Percentiles rank a stretch among this genome's conserved stretches.
These are phyloP conservation scores for Pichia nanzhaoensis DNA, from an alignment of 805 yeast genomes.

Conservation along the genomic window DNA sequence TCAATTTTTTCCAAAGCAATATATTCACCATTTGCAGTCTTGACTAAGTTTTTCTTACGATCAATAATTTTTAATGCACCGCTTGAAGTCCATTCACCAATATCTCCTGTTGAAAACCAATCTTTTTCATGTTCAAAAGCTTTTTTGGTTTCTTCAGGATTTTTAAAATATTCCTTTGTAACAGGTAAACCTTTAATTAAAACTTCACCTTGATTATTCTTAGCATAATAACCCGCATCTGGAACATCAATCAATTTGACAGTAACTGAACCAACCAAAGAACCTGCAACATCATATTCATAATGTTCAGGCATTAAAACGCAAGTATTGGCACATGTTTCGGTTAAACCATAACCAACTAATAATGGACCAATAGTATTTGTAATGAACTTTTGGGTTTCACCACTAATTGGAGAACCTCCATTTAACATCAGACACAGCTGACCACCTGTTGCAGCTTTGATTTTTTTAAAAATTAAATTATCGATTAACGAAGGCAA, in stretches of 20 bases:
- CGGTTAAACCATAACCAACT: slow-evolving; percentile 94
- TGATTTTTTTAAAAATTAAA: slow-evolving; percentile 77
- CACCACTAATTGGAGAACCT: slow-evolving; percentile 81
- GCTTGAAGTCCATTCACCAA: slow-evolving; percentile 81
- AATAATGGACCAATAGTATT: slow-evolving; percentile 78
- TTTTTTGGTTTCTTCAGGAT: slow-evolving; percentile 69
- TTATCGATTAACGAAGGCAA: slow-evolving; percentile 64
- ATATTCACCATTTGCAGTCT: slow-evolving; percentile 95
- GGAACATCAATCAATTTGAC: slow-evolving; percentile 85
- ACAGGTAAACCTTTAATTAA: slow-evolving; percentile 72
- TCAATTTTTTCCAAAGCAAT: slow-evolving; percentile 95
- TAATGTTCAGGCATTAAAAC: slow-evolving; percentile 58
- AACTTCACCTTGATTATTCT: slow-evolving; percentile 90
- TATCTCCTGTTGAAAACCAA: slow-evolving; percentile 97
- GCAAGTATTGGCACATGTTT: slow-evolving; percentile 85
- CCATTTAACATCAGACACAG: slow-evolving; percentile 74
- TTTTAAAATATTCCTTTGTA: slow-evolving; percentile 71
- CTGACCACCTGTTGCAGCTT: slow-evolving; percentile 92
- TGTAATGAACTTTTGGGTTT: slow-evolving; percentile 76
- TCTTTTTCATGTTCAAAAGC: slow-evolving; percentile 74
- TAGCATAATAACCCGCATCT: slow-evolving; percentile 87
- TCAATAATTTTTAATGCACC: slow-evolving; percentile 85
- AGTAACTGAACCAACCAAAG: slow-evolving; percentile 74
- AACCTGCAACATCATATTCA: slow-evolving; percentile 76
- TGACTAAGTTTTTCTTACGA: slow-evolving; percentile 91